These are phyloP conservation scores for Podosphaera fusca DNA, from an alignment of 2,329 filamentous ascomycete genomes.

Conservation along the genomic window DNA sequence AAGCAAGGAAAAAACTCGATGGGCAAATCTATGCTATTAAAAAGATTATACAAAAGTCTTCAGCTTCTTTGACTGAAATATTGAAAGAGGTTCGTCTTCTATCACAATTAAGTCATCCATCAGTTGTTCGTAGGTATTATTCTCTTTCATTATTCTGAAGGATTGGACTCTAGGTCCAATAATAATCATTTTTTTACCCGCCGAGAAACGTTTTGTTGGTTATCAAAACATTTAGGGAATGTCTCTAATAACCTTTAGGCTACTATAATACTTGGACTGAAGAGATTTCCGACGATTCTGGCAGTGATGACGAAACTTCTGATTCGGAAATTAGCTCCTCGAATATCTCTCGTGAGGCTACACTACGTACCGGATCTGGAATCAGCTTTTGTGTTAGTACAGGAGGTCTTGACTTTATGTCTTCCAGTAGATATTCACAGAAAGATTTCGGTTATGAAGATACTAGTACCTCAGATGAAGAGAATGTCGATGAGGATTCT, in stretches of 20 bases:
- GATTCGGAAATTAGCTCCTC: conserved; percentile 21
- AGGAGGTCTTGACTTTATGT: conserved; percentile 78
- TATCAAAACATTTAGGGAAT: not conserved
- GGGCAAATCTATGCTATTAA: conserved; percentile 90
- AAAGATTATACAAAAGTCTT: conserved; percentile 70
- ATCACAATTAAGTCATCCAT: conserved; percentile 78
- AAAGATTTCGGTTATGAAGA: conserved; percentile 49
- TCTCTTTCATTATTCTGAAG: not conserved
- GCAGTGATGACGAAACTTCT: conserved; percentile 31
- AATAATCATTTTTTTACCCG: not conserved
- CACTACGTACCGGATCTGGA: conserved; percentile 8
- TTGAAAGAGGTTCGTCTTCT: conserved; percentile 69
- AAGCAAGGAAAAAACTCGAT: conserved; percentile 83
- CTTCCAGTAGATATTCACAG: conserved; percentile 53
- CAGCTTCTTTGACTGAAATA: conserved; percentile 58
- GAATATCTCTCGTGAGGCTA: conserved; percentile 8
- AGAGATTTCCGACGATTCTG: conserved; percentile 30
- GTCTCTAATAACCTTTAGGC: conserved; percentile 24
- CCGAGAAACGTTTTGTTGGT: not conserved
- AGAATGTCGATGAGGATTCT: conserved; percentile 21
- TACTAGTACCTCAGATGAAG: conserved; percentile 23
- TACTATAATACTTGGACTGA: conserved; percentile 96
- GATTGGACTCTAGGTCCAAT: not conserved
- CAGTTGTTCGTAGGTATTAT: conserved; percentile 22
- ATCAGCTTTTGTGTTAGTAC: conserved; percentile 29